Percentiles rank a stretch among this genome's conserved stretches.
These are phyloP conservation scores for Diaporthe destruens DNA, from an alignment of 2,329 filamentous ascomycete species.

Conservation along the genomic window DNA sequence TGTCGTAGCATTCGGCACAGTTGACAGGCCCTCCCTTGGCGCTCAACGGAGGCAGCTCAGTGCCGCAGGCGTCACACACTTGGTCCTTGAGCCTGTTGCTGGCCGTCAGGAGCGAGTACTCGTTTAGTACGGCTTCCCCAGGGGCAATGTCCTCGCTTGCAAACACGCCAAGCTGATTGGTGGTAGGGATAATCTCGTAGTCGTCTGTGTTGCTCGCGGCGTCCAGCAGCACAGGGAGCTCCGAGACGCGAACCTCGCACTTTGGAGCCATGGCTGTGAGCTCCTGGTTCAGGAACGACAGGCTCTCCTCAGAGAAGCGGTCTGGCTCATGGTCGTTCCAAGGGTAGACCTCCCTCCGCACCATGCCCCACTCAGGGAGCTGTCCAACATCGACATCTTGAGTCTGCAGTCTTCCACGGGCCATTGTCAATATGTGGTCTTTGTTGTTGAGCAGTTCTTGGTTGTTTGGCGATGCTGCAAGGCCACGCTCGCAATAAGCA, in stretches of 20 bases:
- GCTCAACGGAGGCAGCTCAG: constrained; percentile 73
- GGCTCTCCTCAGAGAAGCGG: constrained; percentile 75
- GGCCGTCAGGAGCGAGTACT: constrained; percentile 88
- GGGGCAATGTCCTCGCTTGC: constrained; percentile 84
- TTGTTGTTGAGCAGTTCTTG: constrained; percentile 66
- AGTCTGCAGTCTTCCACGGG: constrained; percentile 61
- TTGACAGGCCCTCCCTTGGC: constrained; percentile 61
- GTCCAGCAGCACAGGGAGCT: constrained; percentile 78
- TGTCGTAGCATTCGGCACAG: constrained; percentile 73
- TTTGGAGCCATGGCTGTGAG: constrained; percentile 80
- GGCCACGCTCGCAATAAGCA: constrained; percentile 74
- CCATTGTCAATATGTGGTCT: constrained; percentile 66
- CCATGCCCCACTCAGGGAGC: constrained; percentile 77
- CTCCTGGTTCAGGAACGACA: constrained; percentile 78
- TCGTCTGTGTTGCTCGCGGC: constrained; percentile 63
- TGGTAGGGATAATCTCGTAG: constrained; percentile 67
- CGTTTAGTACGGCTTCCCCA: constrained; percentile 81
- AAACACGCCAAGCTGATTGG: constrained; percentile 89
- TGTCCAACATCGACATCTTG: constrained; percentile 62
- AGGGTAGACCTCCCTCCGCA: constrained; percentile 78
- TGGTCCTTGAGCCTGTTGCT: constrained; percentile 89
- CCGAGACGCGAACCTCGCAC: constrained; percentile 81
- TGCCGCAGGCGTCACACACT: constrained; percentile 90
- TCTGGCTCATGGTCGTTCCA: constrained; percentile 79
- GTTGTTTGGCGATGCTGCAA: constrained; percentile 67